Evolutionary conservation across 192 early-diverging fungal genomes (phyloP), one percentile per base, ranked within the genome.

Genomic region (Entomortierella parvispora): DNA sequence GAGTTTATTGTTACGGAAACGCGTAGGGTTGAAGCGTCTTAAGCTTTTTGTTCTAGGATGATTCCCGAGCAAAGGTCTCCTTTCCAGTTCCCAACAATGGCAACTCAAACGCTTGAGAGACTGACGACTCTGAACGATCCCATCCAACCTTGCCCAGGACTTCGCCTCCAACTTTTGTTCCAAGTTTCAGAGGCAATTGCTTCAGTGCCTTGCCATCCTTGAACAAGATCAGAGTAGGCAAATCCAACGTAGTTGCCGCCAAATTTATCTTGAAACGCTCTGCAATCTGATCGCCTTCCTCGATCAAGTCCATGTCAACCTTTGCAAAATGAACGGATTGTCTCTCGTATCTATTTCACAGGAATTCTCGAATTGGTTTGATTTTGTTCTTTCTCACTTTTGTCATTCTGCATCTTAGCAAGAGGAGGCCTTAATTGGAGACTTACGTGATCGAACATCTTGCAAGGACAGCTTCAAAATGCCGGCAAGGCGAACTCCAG

Each of bases 401-500:
- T n/a, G n/a, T n/a, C n/a, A n/a, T n/a, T n/a, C n/a, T n/a, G n/a
- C n/a, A n/a, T n/a, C n/a, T n/a, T n/a, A n/a, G n/a, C n/a, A n/a
- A n/a, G n/a, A n/a, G n/a, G n/a, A n/a, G n/a, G n/a, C n/a, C n/a
- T n/a, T n/a, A n/a, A n/a, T n/a, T n/a, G n/a, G n/a, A n/a, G n/a
- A n/a, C 71, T 25, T 85, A 88, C 53, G 74, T 68, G 34, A 88
- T 45, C 8, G 86, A 88, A 20, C 80, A 65, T 48, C 81, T 58
- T 2, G 86, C 86, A 17, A 85, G 61, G 20, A 82, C 71, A 40
- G 69, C 72, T 46, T 88, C 86, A 72, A 88, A 88, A 54, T 83
- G 67, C 25, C 80, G 75, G 40, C 82, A 88, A 5, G 83, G 63
- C 9, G 78, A 62, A 20, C 81, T 84, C 86, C 86, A 88, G n/a